phyloP scores from a whole-genome alignment of 225 moss, liverwort and hornwort species.

The Anthoceros angustus region DNA sequence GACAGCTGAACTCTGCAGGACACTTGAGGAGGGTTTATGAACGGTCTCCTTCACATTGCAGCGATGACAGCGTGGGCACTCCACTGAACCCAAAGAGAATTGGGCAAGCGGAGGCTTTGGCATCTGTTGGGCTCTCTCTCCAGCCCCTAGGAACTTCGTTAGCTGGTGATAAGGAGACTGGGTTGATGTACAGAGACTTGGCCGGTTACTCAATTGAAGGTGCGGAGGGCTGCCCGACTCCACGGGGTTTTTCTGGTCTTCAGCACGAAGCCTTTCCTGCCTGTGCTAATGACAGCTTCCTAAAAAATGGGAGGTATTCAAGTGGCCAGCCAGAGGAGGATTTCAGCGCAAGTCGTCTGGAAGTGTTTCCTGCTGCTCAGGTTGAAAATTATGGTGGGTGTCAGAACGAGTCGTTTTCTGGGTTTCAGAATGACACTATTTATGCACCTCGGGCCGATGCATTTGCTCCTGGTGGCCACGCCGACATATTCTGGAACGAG shows the following conservation, averaged over 20 bases:
- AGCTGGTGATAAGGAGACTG: neutral
- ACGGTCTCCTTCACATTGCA: conserved; percentile 2
- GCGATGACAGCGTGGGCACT: neutral
- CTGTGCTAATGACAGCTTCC: neutral
- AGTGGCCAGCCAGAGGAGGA: neutral
- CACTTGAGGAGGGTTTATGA: neutral
- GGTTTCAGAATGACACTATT: neutral
- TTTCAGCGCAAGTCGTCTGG: neutral
- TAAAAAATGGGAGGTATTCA: neutral
- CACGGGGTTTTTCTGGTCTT: neutral
- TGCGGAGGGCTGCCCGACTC: neutral
- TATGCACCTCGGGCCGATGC: conserved; percentile 1
- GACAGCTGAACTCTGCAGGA: neutral
- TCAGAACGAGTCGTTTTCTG: neutral
- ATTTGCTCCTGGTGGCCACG: neutral
- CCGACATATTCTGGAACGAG: neutral
- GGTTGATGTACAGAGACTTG: conserved; percentile 3
- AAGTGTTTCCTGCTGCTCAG: neutral
- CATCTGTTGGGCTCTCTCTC: neutral
- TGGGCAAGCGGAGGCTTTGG: neutral
- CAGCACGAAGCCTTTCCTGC: neutral
- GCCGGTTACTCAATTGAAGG: conserved; percentile 4
- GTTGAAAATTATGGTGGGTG: neutral
- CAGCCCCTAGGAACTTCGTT: neutral
- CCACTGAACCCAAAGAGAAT: neutral